Evolutionary conservation across 2,329 filamentous ascomycete species (phyloP).

Genomic region (Aspergillus spinulosporus): DNA sequence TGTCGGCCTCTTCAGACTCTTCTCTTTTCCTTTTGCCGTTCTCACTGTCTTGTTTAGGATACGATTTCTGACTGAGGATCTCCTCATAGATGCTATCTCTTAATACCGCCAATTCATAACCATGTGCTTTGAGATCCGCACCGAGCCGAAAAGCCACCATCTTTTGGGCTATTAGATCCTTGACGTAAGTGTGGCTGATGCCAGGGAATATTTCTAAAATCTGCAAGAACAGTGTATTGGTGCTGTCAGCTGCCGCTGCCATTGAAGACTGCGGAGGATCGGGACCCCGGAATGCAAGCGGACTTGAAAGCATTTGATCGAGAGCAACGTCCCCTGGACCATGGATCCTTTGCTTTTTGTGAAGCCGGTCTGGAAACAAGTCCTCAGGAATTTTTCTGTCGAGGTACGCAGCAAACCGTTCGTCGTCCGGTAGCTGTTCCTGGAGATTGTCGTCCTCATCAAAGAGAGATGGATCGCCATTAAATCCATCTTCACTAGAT

Average conservation of each 20-base stretch:
- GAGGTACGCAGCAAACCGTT: not conserved
- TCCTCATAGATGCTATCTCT: slow-evolving; percentile 43
- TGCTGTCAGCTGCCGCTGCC: not conserved
- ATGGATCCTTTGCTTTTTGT: slow-evolving; percentile 7
- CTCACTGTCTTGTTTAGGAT: slow-evolving; percentile 47
- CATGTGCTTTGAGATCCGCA: not conserved
- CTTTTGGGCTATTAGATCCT: slow-evolving; percentile 34
- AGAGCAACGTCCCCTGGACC: not conserved
- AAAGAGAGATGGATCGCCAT: not conserved
- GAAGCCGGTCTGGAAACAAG: slow-evolving; percentile 1
- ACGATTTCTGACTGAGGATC: slow-evolving; percentile 41
- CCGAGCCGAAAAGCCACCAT: not conserved
- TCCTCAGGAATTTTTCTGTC: not conserved
- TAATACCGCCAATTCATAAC: not conserved
- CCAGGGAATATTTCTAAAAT: slow-evolving; percentile 50
- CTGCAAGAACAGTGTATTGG: slow-evolving; percentile 31
- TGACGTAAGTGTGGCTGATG: slow-evolving; percentile 46
- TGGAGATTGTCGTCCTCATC: not conserved
- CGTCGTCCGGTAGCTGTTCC: not conserved
- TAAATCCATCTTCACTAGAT: not conserved
- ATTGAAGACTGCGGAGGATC: not conserved
- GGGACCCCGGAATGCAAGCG: slow-evolving; percentile 6
- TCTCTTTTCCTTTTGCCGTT: slow-evolving; percentile 35
- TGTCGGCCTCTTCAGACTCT: slow-evolving; percentile 25
- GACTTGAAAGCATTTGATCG: slow-evolving; percentile 4